Percentiles rank a stretch among this genome's conserved stretches.
These are phyloP conservation scores for Ramaria rubella DNA, from an alignment of 768 basidiomycete genomes.

Conservation along the genomic window DNA sequence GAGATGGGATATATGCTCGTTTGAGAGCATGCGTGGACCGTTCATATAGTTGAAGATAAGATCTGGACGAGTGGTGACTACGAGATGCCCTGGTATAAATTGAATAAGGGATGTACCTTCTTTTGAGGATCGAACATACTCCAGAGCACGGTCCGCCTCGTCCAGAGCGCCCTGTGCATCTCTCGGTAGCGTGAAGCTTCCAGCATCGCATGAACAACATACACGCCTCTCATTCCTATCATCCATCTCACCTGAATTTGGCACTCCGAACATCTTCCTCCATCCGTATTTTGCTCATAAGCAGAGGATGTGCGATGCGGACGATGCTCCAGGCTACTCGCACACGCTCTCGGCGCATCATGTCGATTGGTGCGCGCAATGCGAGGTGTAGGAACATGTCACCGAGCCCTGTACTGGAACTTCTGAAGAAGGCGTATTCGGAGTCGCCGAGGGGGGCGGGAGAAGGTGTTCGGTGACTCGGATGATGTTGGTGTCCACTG, in stretches of 20 bases:
- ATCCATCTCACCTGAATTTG: not conserved
- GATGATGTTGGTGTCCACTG: too few relatives aligned
- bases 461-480: not conserved
- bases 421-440: slow-evolving; percentile 1
- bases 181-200: not conserved
- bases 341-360: not conserved
- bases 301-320: not conserved
- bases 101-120: not conserved
- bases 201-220: not conserved
- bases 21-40: slow-evolving; percentile 4
- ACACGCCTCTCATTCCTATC: not conserved
- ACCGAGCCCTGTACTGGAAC: not conserved
- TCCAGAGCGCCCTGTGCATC: not conserved
- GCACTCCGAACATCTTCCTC: not conserved
- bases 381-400: slow-evolving; percentile 6
- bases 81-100: too few relatives aligned
- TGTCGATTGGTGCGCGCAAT: not conserved
- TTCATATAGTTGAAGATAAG: slow-evolving; percentile 5
- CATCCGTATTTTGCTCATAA: not conserved
- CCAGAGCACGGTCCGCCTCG: not conserved
- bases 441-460: slow-evolving; percentile 4
- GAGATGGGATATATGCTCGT: slow-evolving; percentile 1
- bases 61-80: not conserved
- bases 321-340: not conserved
- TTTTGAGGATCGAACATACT: not conserved